Evolutionary conservation across 495 filamentous ascomycete species (phyloP).

Genomic region (Talaromyces ruber): DNA sequence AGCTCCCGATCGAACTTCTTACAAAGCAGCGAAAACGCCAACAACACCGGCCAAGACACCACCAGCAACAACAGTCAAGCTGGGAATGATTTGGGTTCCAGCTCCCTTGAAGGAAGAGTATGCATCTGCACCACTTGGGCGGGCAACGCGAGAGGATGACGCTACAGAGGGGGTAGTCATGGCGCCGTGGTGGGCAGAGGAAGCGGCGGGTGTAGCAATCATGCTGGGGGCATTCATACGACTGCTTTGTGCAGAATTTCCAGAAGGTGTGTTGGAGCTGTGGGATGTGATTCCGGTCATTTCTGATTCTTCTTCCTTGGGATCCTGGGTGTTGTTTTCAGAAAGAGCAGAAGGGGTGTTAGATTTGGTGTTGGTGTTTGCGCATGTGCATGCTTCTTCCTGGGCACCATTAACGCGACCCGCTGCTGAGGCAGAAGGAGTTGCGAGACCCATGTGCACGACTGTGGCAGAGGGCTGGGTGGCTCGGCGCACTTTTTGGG

Average conservation of each 20-base stretch:
- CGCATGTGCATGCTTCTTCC: slow-evolving; percentile 2
- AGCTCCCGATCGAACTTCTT: not conserved
- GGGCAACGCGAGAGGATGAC: not conserved
- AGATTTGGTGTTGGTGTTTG: not conserved
- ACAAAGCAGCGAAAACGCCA: slow-evolving; percentile 4
- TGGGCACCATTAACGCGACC: slow-evolving; percentile 3
- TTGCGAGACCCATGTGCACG: not conserved
- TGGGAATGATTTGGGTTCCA: not conserved
- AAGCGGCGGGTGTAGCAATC: not conserved
- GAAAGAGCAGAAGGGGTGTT: not conserved
- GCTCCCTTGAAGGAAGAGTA: slow-evolving; percentile 2
- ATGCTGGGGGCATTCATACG: not conserved
- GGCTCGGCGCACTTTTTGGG: not conserved
- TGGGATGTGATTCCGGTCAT: not conserved
- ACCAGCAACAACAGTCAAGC: slow-evolving; percentile 1
- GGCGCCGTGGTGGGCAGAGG: slow-evolving; percentile 1
- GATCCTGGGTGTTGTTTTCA: not conserved
- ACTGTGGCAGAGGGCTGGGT: slow-evolving; percentile 1
- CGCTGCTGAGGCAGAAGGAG: not conserved
- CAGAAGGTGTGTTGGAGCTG: not conserved
- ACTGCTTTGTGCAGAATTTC: not conserved
- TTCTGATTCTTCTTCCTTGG: not conserved
- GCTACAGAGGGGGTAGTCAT: not conserved
- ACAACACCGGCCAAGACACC: slow-evolving; percentile 4
- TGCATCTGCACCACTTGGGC: slow-evolving; percentile 2